phyloP scores from a whole-genome alignment of 768 basidiomycete genomes.

The Lyophyllum decastes region DNA sequence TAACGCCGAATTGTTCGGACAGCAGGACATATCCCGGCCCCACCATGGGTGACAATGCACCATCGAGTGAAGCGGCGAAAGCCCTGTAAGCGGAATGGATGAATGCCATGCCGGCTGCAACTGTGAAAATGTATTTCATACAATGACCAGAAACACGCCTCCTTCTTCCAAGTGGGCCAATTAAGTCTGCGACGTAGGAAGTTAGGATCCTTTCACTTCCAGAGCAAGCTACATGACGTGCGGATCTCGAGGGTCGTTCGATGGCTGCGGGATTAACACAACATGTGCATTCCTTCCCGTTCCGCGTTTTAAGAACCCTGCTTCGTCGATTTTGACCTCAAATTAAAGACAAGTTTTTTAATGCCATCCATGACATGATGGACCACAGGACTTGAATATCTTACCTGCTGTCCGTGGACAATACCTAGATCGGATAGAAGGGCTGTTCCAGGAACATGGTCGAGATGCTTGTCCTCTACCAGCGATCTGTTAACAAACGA shows the following conservation, averaged over 20 bases:
- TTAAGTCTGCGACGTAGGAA: slow-evolving; percentile 28
- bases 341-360: neutral
- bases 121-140: slow-evolving; percentile 11
- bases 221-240: slow-evolving; percentile 17
- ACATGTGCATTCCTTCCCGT: slow-evolving; percentile 38
- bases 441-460: slow-evolving; percentile 41
- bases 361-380: too few relatives aligned
- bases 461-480: slow-evolving; percentile 36
- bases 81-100: slow-evolving; percentile 22
- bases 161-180: slow-evolving; percentile 48
- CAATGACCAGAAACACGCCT: slow-evolving; percentile 48
- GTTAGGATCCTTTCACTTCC: neutral
- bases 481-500: neutral
- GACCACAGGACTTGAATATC: neutral
- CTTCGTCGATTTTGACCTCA: slow-evolving; percentile 34
- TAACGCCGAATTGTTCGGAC: slow-evolving; percentile 39
- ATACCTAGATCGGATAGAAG: slow-evolving; percentile 39
- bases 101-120: neutral
- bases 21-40: slow-evolving; percentile 44
- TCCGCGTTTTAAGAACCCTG: slow-evolving; percentile 35
- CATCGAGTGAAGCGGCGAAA: slow-evolving; percentile 42
- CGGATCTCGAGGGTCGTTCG: slow-evolving; percentile 45
- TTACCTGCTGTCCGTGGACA: slow-evolving; percentile 34
- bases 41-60: slow-evolving; percentile 43
- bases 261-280: slow-evolving; percentile 44